phyloP scores from a whole-genome alignment of 1,284 basidiomycete genomes.

The Serendipita sp. region DNA sequence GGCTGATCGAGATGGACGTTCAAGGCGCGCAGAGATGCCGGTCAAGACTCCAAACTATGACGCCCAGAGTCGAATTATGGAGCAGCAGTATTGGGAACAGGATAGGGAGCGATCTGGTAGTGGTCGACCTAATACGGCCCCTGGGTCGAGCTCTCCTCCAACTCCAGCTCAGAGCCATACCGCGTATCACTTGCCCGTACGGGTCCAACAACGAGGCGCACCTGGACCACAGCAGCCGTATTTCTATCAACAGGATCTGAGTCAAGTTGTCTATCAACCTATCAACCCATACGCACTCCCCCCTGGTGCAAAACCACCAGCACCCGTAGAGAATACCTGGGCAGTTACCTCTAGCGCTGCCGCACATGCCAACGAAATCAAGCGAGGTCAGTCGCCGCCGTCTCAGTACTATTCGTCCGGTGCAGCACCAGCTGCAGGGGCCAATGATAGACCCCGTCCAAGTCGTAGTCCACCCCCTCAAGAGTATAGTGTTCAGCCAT shows the following conservation, averaged over 20 bases:
- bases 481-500: neutral
- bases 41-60: slow-evolving; percentile 84
- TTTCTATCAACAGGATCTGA: slow-evolving; percentile 5
- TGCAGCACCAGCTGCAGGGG: too few species aligned
- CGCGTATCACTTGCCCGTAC: neutral
- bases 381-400: neutral
- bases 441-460: neutral
- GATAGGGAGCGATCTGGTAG: neutral
- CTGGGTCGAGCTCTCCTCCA: neutral
- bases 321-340: neutral
- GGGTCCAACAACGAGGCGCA: neutral
- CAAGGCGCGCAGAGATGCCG: slow-evolving; percentile 56
- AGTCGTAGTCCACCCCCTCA: slow-evolving; percentile 4
- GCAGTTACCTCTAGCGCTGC: neutral
- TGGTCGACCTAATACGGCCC: neutral
- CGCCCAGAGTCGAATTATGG: slow-evolving; percentile 82
- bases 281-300: slow-evolving; percentile 5
- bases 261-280: slow-evolving; percentile 5
- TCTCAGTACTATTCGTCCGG: neutral
- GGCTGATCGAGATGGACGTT: slow-evolving; percentile 42
- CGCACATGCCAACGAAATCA: neutral
- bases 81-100: slow-evolving; percentile 52
- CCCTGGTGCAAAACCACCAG: neutral
- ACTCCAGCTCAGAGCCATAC: neutral
- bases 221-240: neutral